Evolutionary conservation across 1,284 basidiomycete genomes (phyloP), one percentile per base, ranked within the genome.

Genomic region (Omphalotus olearius): DNA sequence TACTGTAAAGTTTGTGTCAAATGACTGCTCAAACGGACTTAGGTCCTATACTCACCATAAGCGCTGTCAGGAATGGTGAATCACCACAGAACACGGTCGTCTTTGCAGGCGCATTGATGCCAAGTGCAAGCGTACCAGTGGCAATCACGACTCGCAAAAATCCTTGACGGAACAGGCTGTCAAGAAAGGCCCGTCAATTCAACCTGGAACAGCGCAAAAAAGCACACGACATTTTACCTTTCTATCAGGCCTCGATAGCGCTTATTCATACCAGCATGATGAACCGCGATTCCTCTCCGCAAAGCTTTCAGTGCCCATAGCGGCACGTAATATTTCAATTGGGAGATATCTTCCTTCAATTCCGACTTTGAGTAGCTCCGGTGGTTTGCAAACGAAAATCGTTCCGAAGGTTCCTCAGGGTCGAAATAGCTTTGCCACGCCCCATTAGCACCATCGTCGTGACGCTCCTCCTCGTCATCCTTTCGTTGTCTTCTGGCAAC

Each of bases 81-180:
- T 88, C 85, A 0, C 80, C 84, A 51, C 76, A 79, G 60, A 88
- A 88, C 7, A 87, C 74, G 1, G 78, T 72, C 0, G 85, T 83
- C 57, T 76, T 84, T 0, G 82, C 74, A 0, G 85, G 85, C 0
- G 83, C 84, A 59, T 88, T 88, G 62, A 88, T 88, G 53, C 86
- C 85, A 9, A 88, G 67, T 1, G 86, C 85, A 47, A 88, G 68
- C 3, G 85, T 85, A 76, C 82, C 76, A 41, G 85, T 87, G 6
- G 83, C 76, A 54, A 88, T 78, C 28, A 88, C 71, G 6, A 88
- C 79, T 25, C 79, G 75, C 46, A 88, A 57, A 56, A 76, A 83
- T 3, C 83, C 82, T 23, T 71, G 64, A 11, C 85, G 76, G 60
- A 82, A 85, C 18, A 85, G 63, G 52, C 81, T 84, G 53, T 35